These are phyloP conservation scores for Nicotiana undulata DNA, from an alignment of 257 asterid species.

Conservation along the genomic window DNA sequence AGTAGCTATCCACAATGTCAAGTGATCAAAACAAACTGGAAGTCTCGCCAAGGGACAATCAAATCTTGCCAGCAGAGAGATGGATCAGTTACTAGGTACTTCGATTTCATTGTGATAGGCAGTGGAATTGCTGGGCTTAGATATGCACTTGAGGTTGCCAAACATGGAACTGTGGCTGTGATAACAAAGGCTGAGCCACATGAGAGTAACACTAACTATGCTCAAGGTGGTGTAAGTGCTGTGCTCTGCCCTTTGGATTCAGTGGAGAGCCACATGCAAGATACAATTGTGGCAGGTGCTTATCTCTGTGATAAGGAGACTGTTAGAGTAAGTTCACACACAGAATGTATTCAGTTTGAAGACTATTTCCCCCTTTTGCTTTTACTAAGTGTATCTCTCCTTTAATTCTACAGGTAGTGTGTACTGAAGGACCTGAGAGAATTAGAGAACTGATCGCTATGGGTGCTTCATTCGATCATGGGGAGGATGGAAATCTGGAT, in stretches of 20 bases:
- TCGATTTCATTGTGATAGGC: slow-evolving; percentile 87
- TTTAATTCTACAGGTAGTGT: slow-evolving; percentile 59
- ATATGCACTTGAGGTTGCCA: slow-evolving; percentile 97
- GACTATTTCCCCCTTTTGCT: not conserved
- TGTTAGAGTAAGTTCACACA: slow-evolving; percentile 62
- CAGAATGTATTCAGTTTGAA: not conserved
- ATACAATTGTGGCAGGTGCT: slow-evolving; percentile 97
- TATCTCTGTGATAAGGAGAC: slow-evolving; percentile 95
- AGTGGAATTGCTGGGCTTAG: slow-evolving; percentile 99
- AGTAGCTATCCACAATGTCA: slow-evolving; percentile 17
- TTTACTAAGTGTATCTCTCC: not conserved
- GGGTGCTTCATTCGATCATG: slow-evolving; percentile 99
- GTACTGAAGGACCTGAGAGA: slow-evolving; percentile 99
- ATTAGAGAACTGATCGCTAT: slow-evolving; percentile 90
- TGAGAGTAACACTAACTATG: slow-evolving; percentile 95
- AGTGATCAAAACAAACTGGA: slow-evolving; percentile 21
- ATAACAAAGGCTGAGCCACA: slow-evolving; percentile 98
- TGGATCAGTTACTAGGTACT: slow-evolving; percentile 46
- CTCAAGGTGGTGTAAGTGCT: slow-evolving; percentile 99
- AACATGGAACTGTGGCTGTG: slow-evolving; percentile 81
- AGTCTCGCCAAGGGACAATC: slow-evolving; percentile 28
- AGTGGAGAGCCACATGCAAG: slow-evolving; percentile 89
- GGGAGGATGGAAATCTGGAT: slow-evolving; percentile 94
- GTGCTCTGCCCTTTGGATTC: slow-evolving; percentile 91
- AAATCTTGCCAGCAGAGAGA: slow-evolving; percentile 42